phyloP scores from a whole-genome alignment of 768 basidiomycete species.

The Albatrellus ellisii region DNA sequence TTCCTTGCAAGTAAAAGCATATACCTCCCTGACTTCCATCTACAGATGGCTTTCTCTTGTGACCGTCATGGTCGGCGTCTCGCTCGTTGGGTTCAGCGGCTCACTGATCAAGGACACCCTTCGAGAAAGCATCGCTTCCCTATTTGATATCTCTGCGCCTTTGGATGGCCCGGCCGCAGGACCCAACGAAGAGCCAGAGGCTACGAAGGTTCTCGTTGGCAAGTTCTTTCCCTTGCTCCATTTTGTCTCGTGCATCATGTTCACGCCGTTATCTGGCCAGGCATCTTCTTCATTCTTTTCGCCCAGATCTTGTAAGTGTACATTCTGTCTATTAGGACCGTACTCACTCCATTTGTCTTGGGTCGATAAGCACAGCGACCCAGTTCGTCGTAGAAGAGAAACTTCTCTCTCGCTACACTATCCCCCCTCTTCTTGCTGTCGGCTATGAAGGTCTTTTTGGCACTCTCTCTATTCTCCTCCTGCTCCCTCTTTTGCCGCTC shows the following conservation, averaged over 20 bases:
- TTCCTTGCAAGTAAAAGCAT: neutral
- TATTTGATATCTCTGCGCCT: constrained; percentile 17
- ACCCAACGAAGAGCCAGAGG: constrained; percentile 42
- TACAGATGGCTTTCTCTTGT: constrained; percentile 80
- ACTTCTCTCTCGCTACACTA: constrained; percentile 79
- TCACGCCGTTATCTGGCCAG: constrained; percentile 25
- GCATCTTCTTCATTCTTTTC: constrained; percentile 84
- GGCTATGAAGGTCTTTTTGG: constrained; percentile 94
- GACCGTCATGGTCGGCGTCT: constrained; percentile 78
- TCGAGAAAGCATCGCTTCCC: constrained; percentile 28
- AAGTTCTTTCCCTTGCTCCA: constrained; percentile 18
- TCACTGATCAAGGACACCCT: constrained; percentile 71
- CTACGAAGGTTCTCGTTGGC: constrained; percentile 68
- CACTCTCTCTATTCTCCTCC: constrained; percentile 58
- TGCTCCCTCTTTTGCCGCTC: constrained; percentile 71
- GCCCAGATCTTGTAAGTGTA: constrained; percentile 81
- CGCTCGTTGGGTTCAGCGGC: constrained; percentile 78
- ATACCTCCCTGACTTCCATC: constrained; percentile 6
- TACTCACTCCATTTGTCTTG: neutral
- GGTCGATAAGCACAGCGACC: constrained; percentile 54
- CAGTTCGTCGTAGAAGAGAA: constrained; percentile 97
- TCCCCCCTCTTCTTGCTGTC: constrained; percentile 85
- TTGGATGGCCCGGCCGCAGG: constrained; percentile 25
- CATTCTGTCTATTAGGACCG: constrained; percentile 8
- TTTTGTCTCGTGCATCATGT: constrained; percentile 7